Conservation (phyloP, 2,329 filamentous ascomycete genomes). For the Cytospora piceae region DNA sequence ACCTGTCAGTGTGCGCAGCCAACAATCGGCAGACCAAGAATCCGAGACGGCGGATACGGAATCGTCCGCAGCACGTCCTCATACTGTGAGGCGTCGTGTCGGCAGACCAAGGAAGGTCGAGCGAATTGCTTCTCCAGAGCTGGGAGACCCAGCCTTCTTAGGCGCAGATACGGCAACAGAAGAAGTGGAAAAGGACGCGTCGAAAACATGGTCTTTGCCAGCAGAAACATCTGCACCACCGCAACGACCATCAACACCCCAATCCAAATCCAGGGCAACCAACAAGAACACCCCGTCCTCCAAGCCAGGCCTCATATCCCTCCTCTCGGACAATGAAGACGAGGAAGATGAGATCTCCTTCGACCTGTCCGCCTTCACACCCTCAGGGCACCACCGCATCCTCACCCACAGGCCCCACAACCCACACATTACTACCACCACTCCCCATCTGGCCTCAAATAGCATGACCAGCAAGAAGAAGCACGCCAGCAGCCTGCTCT, state of each 20-base stretch:
- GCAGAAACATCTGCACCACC: slow-evolving; percentile 6
- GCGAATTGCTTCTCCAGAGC: neutral
- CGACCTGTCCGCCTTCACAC: slow-evolving; percentile 36
- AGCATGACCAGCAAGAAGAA: slow-evolving; percentile 11
- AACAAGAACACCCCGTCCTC: slow-evolving; percentile 27
- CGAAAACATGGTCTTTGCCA: neutral
- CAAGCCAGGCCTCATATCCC: slow-evolving; percentile 46
- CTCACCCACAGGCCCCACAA: slow-evolving; percentile 16
- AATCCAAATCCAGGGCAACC: slow-evolving; percentile 21
- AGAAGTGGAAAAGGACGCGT: neutral
- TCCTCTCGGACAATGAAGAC: slow-evolving; percentile 44
- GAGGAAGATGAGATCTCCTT: slow-evolving; percentile 46
- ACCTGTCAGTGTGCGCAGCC: too few species aligned
- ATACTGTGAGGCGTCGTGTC: neutral
- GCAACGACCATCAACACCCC: slow-evolving; percentile 10
- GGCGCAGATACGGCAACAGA: neutral
- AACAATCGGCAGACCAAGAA: neutral
- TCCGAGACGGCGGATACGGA: neutral
- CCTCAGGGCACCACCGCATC: slow-evolving; percentile 24
- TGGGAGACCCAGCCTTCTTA: neutral
- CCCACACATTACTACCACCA: neutral
- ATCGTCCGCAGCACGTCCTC: neutral
- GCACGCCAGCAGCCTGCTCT: slow-evolving; percentile 30
- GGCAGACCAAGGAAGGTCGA: neutral
- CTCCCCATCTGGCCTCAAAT: slow-evolving; percentile 1